Conservation (phyloP, 305 asterid genomes). For the Ilex paraguariensis region DNA sequence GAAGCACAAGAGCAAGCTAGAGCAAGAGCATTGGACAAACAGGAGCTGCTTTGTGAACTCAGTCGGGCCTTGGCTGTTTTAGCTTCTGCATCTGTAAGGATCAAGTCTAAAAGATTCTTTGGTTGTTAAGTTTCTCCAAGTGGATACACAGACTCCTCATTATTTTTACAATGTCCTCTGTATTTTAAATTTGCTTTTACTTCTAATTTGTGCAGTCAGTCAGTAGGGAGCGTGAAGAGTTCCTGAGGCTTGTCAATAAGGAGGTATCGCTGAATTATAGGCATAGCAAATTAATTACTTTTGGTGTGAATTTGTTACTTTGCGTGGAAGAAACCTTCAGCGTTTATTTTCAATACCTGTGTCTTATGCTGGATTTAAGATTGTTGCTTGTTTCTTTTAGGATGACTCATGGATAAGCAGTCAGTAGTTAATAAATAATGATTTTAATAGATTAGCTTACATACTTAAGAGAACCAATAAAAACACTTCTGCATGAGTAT, state of each 20-base stretch:
- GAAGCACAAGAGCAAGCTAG: constrained; percentile 57
- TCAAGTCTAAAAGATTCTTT: not conserved
- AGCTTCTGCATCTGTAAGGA: constrained; percentile 89
- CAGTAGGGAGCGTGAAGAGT: constrained; percentile 97
- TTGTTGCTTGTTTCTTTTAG: no score
- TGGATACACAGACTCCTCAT: constrained; percentile 13
- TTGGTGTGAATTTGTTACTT: no score
- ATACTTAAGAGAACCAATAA: no score
- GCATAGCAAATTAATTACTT: no score
- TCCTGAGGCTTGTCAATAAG: constrained; percentile 87
- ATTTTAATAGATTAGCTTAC: no score
- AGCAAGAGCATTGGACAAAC: constrained; percentile 64
- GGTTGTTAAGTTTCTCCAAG: no score
- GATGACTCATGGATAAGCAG: no score
- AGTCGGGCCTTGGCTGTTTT: constrained; percentile 95
- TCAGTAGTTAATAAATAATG: no score
- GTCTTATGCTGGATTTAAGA: no score
- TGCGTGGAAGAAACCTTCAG: no score
- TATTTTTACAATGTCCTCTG: constrained; percentile 3
- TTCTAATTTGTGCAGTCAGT: constrained; percentile 70
- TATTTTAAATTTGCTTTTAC: constrained; percentile 13
- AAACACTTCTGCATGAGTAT: no score
- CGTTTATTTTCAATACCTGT: no score
- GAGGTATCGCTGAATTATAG: constrained; percentile 47
- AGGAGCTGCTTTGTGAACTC: constrained; percentile 85